Conservation (phyloP, 495 filamentous ascomycete genomes). For the Penicillium waksmanii region DNA sequence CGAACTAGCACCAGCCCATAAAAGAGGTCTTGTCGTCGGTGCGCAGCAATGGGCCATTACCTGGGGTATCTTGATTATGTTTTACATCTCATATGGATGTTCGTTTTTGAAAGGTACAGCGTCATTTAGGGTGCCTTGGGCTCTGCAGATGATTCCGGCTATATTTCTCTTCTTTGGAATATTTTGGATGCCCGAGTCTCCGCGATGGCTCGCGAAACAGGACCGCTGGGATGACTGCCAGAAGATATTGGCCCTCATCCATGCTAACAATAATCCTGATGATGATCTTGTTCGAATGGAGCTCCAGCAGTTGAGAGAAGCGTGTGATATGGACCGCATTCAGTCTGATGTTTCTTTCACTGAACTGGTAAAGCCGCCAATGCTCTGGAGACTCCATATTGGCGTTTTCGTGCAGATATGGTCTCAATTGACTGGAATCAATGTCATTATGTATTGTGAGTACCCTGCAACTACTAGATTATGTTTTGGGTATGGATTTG, state of each 20-base stretch:
- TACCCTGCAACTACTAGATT: neutral
- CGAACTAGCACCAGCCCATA: slow-evolving; percentile 69
- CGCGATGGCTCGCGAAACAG: slow-evolving; percentile 72
- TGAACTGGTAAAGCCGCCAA: slow-evolving; percentile 70
- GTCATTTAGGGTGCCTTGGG: slow-evolving; percentile 76
- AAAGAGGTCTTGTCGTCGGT: slow-evolving; percentile 70
- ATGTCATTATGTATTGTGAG: slow-evolving; percentile 72
- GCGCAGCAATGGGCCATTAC: slow-evolving; percentile 78
- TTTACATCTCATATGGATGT: slow-evolving; percentile 46
- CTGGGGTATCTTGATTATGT: slow-evolving; percentile 81
- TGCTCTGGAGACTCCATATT: slow-evolving; percentile 75
- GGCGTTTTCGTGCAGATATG: slow-evolving; percentile 83
- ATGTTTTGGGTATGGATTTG: neutral
- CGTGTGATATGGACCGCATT: slow-evolving; percentile 69
- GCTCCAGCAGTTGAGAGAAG: slow-evolving; percentile 68
- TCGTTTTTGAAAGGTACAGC: slow-evolving; percentile 64
- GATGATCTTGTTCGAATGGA: slow-evolving; percentile 66
- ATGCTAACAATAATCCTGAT: slow-evolving; percentile 63
- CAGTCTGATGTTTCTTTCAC: slow-evolving; percentile 65
- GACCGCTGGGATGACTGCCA: slow-evolving; percentile 73
- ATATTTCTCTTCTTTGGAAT: slow-evolving; percentile 62
- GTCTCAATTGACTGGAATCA: slow-evolving; percentile 84
- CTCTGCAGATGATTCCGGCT: slow-evolving; percentile 70
- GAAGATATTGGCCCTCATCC: slow-evolving; percentile 62
- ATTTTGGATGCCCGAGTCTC: slow-evolving; percentile 69